Conservation (phyloP, 768 basidiomycete species). For the Hirschioporus abietinus region DNA sequence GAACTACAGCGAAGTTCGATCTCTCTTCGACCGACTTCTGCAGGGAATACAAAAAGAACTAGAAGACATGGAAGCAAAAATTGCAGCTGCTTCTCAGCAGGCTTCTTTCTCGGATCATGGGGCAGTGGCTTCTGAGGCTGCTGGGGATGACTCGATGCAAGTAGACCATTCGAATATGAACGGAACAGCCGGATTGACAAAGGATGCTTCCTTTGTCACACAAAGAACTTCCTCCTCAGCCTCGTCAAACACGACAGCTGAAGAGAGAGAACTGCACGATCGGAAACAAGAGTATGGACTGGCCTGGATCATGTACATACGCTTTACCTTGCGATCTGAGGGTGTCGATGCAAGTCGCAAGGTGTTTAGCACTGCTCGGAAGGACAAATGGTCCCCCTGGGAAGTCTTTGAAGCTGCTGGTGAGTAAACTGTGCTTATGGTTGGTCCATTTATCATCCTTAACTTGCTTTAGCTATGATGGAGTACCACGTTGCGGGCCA, state of each 20-base stretch:
- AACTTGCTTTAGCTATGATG: constrained; percentile 64
- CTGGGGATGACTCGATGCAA: constrained; percentile 15
- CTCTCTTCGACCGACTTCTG: constrained; percentile 69
- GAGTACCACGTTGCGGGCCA: constrained; percentile 90
- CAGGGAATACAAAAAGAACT: constrained; percentile 57
- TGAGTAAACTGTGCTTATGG: constrained; percentile 28
- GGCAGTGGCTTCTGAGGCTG: neutral
- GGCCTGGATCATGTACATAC: constrained; percentile 88
- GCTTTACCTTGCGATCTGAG: constrained; percentile 85
- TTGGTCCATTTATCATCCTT: neutral
- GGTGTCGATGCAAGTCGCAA: constrained; percentile 74
- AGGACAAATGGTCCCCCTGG: constrained; percentile 76
- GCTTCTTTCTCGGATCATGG: constrained; percentile 28
- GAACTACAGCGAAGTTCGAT: constrained; percentile 63
- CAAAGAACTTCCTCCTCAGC: neutral
- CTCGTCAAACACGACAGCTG: constrained; percentile 28
- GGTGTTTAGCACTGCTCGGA: constrained; percentile 79
- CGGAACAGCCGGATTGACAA: neutral
- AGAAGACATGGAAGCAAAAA: constrained; percentile 48
- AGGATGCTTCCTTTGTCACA: neutral
- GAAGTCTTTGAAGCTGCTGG: constrained; percentile 92
- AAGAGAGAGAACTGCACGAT: constrained; percentile 54
- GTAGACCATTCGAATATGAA: neutral
- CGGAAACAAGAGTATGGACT: constrained; percentile 68
- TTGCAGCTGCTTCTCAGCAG: constrained; percentile 30